Conservation (phyloP, 176 grass and related monocot genomes). For the Raddia guianensis region DNA sequence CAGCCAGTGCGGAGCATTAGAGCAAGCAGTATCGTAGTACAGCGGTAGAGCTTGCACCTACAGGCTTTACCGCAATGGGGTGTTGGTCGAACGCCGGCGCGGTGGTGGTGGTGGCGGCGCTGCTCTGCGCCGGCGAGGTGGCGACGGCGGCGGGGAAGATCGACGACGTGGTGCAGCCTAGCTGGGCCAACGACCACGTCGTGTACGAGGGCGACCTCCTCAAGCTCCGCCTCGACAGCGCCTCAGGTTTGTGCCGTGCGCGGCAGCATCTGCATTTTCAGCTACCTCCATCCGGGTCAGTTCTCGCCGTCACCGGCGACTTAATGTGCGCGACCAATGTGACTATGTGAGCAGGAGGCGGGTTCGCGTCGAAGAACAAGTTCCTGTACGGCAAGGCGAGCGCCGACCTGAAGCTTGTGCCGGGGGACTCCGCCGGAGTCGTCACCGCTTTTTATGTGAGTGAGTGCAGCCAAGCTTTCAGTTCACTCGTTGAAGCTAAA, state of each 20-base stretch:
- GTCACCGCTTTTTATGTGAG: constrained; percentile 98
- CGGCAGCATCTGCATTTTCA: too few species aligned
- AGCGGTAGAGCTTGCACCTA: not conserved
- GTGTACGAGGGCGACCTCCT: constrained; percentile 88
- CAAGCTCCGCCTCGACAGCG: constrained; percentile 81
- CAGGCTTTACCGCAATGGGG: not conserved
- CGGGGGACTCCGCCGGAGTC: constrained; percentile 85
- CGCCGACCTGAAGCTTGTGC: constrained; percentile 87
- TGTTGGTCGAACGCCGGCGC: not conserved
- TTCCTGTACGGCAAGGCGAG: constrained; percentile 81
- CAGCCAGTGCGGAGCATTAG: not conserved
- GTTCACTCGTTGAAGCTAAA: not conserved
- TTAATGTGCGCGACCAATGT: too few species aligned
- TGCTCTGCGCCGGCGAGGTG: not conserved
- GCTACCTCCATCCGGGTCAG: not conserved
- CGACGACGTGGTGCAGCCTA: constrained; percentile 84
- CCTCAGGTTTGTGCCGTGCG: constrained; percentile 45
- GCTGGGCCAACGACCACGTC: constrained; percentile 97
- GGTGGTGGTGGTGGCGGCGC: not conserved
- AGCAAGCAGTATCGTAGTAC: not conserved
- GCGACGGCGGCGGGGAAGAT: constrained; percentile 49
- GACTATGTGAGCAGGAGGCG: constrained; percentile 43
- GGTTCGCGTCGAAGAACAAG: constrained; percentile 74
- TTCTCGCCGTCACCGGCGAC: too few species aligned
- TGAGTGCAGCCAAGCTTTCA: constrained; percentile 29